Evolutionary conservation across 768 basidiomycete species (phyloP), one percentile per base, ranked within the genome.

Genomic region (Mycena crocata): DNA sequence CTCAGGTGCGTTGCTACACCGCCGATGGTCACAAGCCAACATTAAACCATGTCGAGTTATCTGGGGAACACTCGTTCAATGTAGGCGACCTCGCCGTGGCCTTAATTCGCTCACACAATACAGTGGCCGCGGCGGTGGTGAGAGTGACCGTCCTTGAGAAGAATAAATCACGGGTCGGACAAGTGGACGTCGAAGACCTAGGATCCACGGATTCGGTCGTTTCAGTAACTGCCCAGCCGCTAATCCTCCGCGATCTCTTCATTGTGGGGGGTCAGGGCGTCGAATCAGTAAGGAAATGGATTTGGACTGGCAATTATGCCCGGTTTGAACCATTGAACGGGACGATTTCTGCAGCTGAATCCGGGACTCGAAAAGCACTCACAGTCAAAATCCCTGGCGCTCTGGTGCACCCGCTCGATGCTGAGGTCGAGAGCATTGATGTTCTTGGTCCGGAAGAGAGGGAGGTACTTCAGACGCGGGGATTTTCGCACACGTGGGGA

Each of bases 1-100:
- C 57, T 59, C 12, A 32, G 57, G 57, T 59, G n/a, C 57, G 57
- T 1, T 59, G 57, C 46, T 59, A 59, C 35, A 59, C 45, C 7
- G 17, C 14, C 2, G 57, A 48, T 13, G 57, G 57, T 6, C 57
- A 35, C 17, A 59, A 59, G 42, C 54, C 44, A 15, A 7, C 46
- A 15, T 34, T 59, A 17, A 59, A 59, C 12, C 44, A 39, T 21
- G 1, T 3, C 0, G 57, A 59, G 21, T 19, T 59, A 15, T 59
- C 45, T 21, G 57, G 46, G 0, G 57, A 59, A 21, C 26, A 49
- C 24, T 37, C 32, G 1, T 59, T 59, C 13, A 59, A 39, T 21
- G 57, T 59, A 6, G 57, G 57, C 5, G 57, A 59, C 10, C 23
- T 49, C 19, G 57, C 57, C 23, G 46, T 59, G 1, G 57, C 45